These are phyloP conservation scores for Parathielavia appendiculata DNA, from an alignment of 495 filamentous ascomycete species.

Conservation along the genomic window DNA sequence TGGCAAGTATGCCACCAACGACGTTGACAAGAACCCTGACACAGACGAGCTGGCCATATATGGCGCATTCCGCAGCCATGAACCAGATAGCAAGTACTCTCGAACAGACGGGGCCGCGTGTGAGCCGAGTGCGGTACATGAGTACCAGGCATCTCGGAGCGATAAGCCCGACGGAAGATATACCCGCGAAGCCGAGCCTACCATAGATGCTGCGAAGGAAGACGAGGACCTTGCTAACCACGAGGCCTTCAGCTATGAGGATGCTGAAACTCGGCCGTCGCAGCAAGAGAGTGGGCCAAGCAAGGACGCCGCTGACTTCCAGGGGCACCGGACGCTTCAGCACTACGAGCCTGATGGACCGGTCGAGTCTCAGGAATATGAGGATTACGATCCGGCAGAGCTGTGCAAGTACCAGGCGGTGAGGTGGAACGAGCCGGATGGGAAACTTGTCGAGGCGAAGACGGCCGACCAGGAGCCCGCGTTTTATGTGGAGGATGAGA, in stretches of 20 bases:
- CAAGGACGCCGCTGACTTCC: conserved; percentile 19
- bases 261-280: conserved; percentile 21
- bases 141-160: conserved; percentile 7
- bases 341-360: conserved; percentile 17
- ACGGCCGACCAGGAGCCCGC: conserved; percentile 7
- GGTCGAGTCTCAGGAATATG: background rate
- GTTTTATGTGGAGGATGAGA: background rate
- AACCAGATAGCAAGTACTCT: conserved; percentile 28
- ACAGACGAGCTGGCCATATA: conserved; percentile 14
- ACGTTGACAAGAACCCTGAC: background rate
- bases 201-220: conserved; percentile 17
- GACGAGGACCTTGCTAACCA: conserved; percentile 35
- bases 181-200: conserved; percentile 10
- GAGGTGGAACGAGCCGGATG: conserved; percentile 21
- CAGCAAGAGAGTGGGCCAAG: background rate
- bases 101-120: background rate
- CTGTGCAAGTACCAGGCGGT: conserved; percentile 12
- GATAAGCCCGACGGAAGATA: conserved; percentile 25
- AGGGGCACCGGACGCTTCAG: conserved; percentile 24
- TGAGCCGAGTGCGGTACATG: background rate
- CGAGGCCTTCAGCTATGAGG: conserved; percentile 28
- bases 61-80: conserved; percentile 8
- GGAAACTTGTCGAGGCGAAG: conserved; percentile 5
- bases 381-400: conserved; percentile 12
- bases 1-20: conserved; percentile 4